phyloP scores from a whole-genome alignment of 768 basidiomycete genomes.

The Paxillus rubicundulus region DNA sequence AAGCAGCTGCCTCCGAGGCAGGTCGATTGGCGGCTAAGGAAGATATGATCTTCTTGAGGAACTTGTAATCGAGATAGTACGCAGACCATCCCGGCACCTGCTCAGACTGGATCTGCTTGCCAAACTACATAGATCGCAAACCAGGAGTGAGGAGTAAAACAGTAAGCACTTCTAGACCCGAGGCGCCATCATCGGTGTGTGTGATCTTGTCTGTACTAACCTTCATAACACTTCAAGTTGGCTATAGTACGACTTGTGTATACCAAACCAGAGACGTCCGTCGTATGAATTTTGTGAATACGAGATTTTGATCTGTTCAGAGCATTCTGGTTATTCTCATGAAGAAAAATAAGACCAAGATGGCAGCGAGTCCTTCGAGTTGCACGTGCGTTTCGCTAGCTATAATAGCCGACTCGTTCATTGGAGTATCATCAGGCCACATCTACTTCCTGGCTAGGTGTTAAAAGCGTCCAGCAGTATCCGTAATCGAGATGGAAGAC shows the following conservation, averaged over 20 bases:
- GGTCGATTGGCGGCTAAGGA: conserved; percentile 88
- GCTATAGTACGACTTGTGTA: conserved; percentile 7
- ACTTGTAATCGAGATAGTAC: conserved; percentile 98
- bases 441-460: not conserved
- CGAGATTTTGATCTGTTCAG: conserved; percentile 16
- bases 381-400: conserved; percentile 46
- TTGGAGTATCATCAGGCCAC: not conserved
- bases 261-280: conserved; percentile 2
- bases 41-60: conserved; percentile 97
- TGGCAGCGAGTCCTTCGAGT: conserved; percentile 2
- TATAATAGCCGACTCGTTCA: not conserved
- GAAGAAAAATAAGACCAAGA: conserved; percentile 14
- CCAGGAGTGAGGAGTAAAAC: not conserved
- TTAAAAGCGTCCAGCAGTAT: not conserved
- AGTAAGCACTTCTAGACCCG: not conserved
- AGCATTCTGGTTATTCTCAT: conserved; percentile 26
- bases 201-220: conserved; percentile 12
- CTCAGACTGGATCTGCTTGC: conserved; percentile 94
- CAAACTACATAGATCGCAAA: conserved; percentile 61
- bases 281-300: conserved; percentile 2
- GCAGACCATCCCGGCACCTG: conserved; percentile 96
- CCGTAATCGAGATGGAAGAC: not conserved
- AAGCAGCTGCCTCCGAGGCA: conserved; percentile 83
- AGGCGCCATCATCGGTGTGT: not conserved
- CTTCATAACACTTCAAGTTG: conserved; percentile 33